Evolutionary conservation across 2,329 filamentous ascomycete genomes (phyloP), one percentile per base, ranked within the genome.

Genomic region (Scortechinia acanthostroma): DNA sequence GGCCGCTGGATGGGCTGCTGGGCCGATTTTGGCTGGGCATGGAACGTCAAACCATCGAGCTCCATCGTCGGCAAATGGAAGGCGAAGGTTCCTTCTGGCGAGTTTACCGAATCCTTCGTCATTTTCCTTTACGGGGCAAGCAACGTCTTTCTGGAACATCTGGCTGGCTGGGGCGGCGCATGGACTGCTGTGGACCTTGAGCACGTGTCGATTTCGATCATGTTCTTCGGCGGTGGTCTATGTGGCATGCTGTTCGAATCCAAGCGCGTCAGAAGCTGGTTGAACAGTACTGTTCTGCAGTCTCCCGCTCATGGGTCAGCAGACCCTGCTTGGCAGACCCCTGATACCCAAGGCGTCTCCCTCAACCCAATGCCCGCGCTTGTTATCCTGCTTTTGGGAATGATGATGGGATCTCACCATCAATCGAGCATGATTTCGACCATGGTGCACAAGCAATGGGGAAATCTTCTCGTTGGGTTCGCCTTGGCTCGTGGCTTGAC

Each of bases 401-500:
- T 91, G 59, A 93, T 95, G 87, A 97, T 97, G 91, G 86, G 86
- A 57, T 89, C 87, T 21, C 91, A 97, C 63, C 88, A 91, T 48
- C 91, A 95, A 60, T 62, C 71, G 21, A 87, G 81, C 48, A 88
- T 89, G 83, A 75, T 90, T 42, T 91, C 89, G 6, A 88, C 82
- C 52, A 95, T 93, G 88, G 77, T 97, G 43, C 91, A 97, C 66
- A 84, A 84, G 58, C 91, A 96, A 63, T 97, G 91, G 91, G 91
- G 91, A 21, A 82, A 81, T 55, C 74, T 97, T 52, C 75, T 97
- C 45, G 76, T 88, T 42, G 89, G 84, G 21, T 91, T 89, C 45
- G 84, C 90, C 0, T 73, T 94, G 47, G 83, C 89, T 20, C 80
- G 91, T 42, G 81, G 74, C 2, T 66, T 88, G 46, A 95, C 90